phyloP scores from a whole-genome alignment of 768 basidiomycete species.

The Pleurotus cornucopiae region DNA sequence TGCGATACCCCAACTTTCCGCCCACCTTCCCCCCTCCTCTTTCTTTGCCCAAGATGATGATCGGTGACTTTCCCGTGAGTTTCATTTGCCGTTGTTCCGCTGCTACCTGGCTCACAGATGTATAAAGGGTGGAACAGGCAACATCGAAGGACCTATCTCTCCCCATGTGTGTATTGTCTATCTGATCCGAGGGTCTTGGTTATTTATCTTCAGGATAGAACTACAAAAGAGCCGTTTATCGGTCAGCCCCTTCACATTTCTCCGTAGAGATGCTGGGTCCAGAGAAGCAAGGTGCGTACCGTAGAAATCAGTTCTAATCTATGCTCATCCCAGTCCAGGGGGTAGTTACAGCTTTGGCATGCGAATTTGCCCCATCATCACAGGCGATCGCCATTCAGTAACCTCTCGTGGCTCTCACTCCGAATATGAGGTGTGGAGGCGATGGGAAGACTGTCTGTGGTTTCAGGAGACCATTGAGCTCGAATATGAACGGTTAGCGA shows the following conservation, averaged over 20 bases:
- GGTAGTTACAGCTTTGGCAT: conserved; percentile 57
- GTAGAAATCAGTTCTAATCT: neutral
- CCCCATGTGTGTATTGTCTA: conserved; percentile 17
- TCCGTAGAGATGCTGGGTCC: conserved; percentile 54
- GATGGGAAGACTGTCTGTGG: conserved; percentile 80
- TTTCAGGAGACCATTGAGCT: conserved; percentile 68
- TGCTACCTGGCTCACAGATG: neutral
- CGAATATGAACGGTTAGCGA: conserved; percentile 60
- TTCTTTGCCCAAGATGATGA: conserved; percentile 7
- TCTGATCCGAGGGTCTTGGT: neutral
- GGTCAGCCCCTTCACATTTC: conserved; percentile 57
- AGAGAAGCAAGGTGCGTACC: conserved; percentile 45
- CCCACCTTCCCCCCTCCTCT: neutral
- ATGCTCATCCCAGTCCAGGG: conserved; percentile 29
- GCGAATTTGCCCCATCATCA: conserved; percentile 45
- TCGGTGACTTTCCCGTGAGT: conserved; percentile 8
- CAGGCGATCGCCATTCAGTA: conserved; percentile 23
- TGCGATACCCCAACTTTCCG: neutral
- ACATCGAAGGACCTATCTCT: conserved; percentile 19
- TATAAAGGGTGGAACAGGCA: conserved; percentile 17
- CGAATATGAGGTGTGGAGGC: conserved; percentile 74
- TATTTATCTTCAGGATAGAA: conserved; percentile 28
- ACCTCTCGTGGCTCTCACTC: conserved; percentile 29
- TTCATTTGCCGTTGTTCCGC: no score
- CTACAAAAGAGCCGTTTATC: conserved; percentile 60